Evolutionary conservation across 176 grass and related monocot genomes (phyloP), one percentile per base, ranked within the genome.

Genomic region (Otatea glauca): DNA sequence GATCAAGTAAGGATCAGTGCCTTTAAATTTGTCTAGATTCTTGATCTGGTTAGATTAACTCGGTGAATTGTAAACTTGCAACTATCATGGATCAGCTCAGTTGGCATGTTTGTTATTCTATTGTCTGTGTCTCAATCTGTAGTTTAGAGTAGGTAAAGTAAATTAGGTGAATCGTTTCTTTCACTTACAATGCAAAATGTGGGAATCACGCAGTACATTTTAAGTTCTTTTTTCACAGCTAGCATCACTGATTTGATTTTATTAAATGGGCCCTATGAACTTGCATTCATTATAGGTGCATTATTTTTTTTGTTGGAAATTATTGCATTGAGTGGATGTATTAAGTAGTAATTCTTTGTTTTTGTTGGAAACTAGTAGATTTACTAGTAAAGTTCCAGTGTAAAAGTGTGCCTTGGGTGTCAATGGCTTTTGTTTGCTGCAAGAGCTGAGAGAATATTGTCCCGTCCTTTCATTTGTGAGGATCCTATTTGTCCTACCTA

Each of bases 381-480:
- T 71, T 47, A 20, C n/a, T 65, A 42, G 63, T 60, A 77, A n/a
- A 64, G 24, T 53, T 47, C 65, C 10, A 27, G 27, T 55, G 53
- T 69, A 53, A 38, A 76, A 27, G 74, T 76, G 74, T 27, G 39
- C 27, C 62, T 85, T 74, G 21, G 38, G n/a, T 86, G 66, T 25
- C n/a, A 48, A 7, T 72, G 12, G 32, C 45, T 41, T 79, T 79
- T 58, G 16, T 39, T 41, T 61, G 60, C 37, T 67, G 42, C 59
- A 83, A 51, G 5, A 51, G 59, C 60, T 55, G 11, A 34, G 5
- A 1, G 0, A 58, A 47, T 4, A 37, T 48, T 7, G 20, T 41
- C 32, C 4, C 70, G 1, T 69, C 81, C 42, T 61, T 88, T 74
- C 18, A 17, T 79, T 65, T 45, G 1, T 24, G 17, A 35, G 44